Evolutionary conservation across 305 asterid species (phyloP), one percentile per base, ranked within the genome.

Genomic region (Solanum aculeatissimum): DNA sequence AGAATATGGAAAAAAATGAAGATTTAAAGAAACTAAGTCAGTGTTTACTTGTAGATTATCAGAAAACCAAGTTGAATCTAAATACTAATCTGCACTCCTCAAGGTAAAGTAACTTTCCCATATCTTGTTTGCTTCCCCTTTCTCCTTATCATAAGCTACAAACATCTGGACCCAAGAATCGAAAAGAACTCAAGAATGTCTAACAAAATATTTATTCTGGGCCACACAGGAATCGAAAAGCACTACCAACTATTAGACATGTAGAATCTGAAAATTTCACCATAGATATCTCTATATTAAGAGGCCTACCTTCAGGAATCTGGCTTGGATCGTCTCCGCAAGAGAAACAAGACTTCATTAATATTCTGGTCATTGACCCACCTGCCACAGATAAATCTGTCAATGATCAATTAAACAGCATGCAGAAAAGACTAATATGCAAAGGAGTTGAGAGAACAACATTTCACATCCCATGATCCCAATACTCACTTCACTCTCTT

Each of bases 291-390:
- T 78, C 66, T 53, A 53, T n/a, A 55, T 65, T 51, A 81, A 74
- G 53, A 71, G 80, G 83, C 86, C 47, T 89, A 95, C 98, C 99
- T 90, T 90, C 94, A 86, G 89, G 97, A 88, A 90, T 89, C 91
- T 89, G 94, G 87, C 92, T 92, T 86, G 99, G 98, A 91, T 95
- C 98, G 38, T 91, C 91, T 83, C 98, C 98, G 62, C 99, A 97
- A 72, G 98, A 92, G 87, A 97, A 93, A 90, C 97, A 95, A 55
- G 97, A 92, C 85, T 88, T 97, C 80, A 94, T 87, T 70, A 97
- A 87, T 63, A 91, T 88, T 49, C 90, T 86, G 68, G 92, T 60
- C 84, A 88, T 83, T 81, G 89, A 90, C 75, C 93, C 97, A 87
- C 95, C 99, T 95, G 94, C 85, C 90, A 89, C 79, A 87, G 87